Conservation (phyloP, 495 filamentous ascomycete genomes). For the Penicillium arizonense region DNA sequence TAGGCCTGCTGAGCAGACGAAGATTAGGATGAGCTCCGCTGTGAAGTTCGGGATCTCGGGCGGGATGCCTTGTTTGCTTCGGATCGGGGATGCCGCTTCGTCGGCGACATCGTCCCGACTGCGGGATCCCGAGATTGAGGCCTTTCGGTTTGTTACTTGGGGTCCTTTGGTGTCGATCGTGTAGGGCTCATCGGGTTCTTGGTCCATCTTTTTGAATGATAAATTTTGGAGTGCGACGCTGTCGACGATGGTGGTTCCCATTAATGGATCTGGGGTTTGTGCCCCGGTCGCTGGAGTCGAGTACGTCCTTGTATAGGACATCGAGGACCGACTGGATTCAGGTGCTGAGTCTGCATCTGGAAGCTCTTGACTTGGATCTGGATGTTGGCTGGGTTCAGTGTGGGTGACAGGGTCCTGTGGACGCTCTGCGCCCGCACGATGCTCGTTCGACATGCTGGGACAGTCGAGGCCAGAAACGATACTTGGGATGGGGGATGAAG, state of each 20-base stretch:
- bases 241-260: constrained; percentile 14
- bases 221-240: constrained; percentile 16
- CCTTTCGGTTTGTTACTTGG: constrained; percentile 18
- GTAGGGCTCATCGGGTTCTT: constrained; percentile 12
- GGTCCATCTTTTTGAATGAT: constrained; percentile 10
- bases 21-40: constrained; percentile 38
- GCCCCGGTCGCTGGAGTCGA: constrained; percentile 24
- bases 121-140: constrained; percentile 16
- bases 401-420: not conserved
- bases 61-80: constrained; percentile 21
- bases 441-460: constrained; percentile 13
- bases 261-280: constrained; percentile 23
- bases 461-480: not conserved
- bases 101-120: constrained; percentile 5
- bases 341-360: constrained; percentile 13
- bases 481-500: not conserved
- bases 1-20: constrained; percentile 43
- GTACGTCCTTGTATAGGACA: constrained; percentile 17
- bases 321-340: constrained; percentile 19
- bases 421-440: constrained; percentile 8
- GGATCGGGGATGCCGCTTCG: constrained; percentile 19
- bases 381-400: not conserved
- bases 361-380: not conserved
- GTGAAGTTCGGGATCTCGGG: constrained; percentile 20
- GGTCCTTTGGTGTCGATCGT: constrained; percentile 12